Conservation (phyloP, 352 stramenopile species). For the Saprolegnia parasitica region DNA sequence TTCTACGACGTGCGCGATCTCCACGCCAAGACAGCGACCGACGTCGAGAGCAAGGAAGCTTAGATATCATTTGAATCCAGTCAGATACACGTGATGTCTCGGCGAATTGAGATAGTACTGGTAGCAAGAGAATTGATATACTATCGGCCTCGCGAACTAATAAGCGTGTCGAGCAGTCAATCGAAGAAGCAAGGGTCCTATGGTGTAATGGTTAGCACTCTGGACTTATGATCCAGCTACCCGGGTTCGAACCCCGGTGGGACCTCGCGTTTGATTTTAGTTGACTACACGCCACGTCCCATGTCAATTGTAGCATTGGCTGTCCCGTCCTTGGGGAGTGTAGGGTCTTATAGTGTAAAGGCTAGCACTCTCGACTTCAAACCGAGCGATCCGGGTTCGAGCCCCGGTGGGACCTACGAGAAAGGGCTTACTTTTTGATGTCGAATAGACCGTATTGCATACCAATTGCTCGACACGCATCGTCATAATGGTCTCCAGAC, state of each 20-base stretch:
- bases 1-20: slow-evolving; percentile 7
- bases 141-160: not conserved
- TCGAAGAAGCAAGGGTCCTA: not conserved
- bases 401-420: not conserved
- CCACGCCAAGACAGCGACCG: not conserved
- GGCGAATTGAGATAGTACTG: not conserved
- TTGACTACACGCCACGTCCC: no score
- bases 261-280: not conserved
- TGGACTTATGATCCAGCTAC: not conserved
- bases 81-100: not conserved
- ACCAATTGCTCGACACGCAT: no score
- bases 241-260: not conserved
- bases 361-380: not conserved
- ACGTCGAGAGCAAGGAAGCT: not conserved
- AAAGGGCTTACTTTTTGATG: no score
- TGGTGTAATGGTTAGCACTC: not conserved
- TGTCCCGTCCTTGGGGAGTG: no score
- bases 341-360: not conserved
- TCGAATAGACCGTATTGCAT: no score
- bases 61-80: not conserved
- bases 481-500: no score
- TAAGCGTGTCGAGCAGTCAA: not conserved
- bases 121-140: not conserved
- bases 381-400: not conserved
- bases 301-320: no score